Evolutionary conservation across 208 protist genomes (phyloP).

Genomic region (Trypanosoma avium): DNA sequence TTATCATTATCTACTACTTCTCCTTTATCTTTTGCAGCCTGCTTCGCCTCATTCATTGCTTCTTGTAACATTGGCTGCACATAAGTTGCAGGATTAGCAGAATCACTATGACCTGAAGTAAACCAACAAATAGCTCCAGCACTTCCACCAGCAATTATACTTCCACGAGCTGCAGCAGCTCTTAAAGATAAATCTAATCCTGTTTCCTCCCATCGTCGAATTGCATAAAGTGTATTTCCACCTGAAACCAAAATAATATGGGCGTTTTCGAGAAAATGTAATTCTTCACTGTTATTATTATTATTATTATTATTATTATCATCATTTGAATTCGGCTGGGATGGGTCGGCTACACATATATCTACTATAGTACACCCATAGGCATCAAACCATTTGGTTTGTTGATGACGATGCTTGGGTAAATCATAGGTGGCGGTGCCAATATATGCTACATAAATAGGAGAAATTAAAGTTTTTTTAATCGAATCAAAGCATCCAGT

Average conservation of each 20-base stretch:
- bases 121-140: slow-evolving; percentile 92
- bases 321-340: slow-evolving; percentile 23
- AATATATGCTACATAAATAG: slow-evolving; percentile 72
- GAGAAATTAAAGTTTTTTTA: slow-evolving; percentile 10
- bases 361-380: slow-evolving; percentile 54
- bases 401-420: slow-evolving; percentile 29
- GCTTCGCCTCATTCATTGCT: slow-evolving; percentile 11
- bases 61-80: slow-evolving; percentile 42
- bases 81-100: slow-evolving; percentile 80
- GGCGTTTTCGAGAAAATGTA: slow-evolving; percentile 39
- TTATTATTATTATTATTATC: too few species aligned
- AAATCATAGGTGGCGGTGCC: slow-evolving; percentile 91
- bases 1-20: background rate
- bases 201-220: slow-evolving; percentile 86
- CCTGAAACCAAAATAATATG: slow-evolving; percentile 83
- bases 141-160: slow-evolving; percentile 81
- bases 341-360: slow-evolving; percentile 61
- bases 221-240: slow-evolving; percentile 90
- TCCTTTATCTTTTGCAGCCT: background rate
- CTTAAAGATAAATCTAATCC: slow-evolving; percentile 60
- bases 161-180: slow-evolving; percentile 35
- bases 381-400: slow-evolving; percentile 47
- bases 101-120: slow-evolving; percentile 88
- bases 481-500: slow-evolving; percentile 27
- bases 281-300: too few species aligned